Percentiles rank a stretch among this genome's conserved stretches.
phyloP scores from a whole-genome alignment of 1,284 basidiomycete genomes.

The Leccinum ponderosum region DNA sequence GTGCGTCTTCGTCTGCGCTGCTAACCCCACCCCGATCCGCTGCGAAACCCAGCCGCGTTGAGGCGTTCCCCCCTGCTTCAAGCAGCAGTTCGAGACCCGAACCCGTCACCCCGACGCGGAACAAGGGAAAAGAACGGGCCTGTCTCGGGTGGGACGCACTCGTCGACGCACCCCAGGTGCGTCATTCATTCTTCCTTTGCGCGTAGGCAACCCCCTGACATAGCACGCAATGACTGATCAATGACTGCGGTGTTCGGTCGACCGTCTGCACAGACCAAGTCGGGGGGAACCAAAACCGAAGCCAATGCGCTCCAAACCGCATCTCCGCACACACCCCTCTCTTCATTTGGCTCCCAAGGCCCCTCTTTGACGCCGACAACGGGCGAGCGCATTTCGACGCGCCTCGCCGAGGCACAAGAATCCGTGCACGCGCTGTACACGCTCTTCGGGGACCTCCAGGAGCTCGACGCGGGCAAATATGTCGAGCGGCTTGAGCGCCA shows the following conservation, averaged over 20 bases:
- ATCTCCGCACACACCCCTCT: not conserved
- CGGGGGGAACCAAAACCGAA: not conserved
- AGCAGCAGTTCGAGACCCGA: constrained; percentile 1
- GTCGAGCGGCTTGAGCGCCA: constrained; percentile 44
- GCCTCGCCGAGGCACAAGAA: constrained; percentile 4
- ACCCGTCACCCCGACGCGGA: constrained; percentile 20
- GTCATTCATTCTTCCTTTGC: not conserved
- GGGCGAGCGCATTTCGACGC: constrained; percentile 19
- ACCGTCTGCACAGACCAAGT: not conserved
- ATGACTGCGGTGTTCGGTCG: not conserved
- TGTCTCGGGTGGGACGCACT: not conserved
- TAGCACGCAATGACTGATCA: not conserved
- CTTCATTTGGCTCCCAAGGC: not conserved
- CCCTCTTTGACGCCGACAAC: constrained; percentile 3
- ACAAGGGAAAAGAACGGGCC: constrained; percentile 26
- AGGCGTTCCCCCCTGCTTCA: not conserved
- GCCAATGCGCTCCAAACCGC: not conserved
- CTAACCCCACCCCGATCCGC: constrained; percentile 25
- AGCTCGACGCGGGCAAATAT: constrained; percentile 27
- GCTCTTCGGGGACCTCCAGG: not conserved
- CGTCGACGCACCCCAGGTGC: constrained; percentile 7
- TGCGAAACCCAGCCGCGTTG: not conserved
- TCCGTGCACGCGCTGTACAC: not conserved
- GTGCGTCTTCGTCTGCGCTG: constrained; percentile 5
- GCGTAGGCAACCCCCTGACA: not conserved